A percentile compares a stretch with the other conserved stretches of the same genome.
Conservation (phyloP, 768 basidiomycete genomes). For the Serendipita sp. region DNA sequence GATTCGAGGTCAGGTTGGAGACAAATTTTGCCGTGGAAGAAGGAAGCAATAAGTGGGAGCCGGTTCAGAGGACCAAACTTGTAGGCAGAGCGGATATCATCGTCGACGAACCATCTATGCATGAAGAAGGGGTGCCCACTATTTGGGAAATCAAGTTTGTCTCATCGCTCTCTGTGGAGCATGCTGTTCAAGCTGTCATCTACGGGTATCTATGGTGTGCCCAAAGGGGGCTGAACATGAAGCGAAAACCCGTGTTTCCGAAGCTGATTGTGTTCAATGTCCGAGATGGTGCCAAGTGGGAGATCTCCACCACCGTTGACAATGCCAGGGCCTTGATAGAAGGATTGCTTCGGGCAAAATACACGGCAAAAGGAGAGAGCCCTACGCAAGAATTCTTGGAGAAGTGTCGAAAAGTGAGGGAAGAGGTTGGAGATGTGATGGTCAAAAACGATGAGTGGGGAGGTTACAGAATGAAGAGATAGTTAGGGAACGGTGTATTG, state of each 20-base stretch:
- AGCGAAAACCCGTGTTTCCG: not conserved
- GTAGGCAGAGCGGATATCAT: slow-evolving; percentile 2
- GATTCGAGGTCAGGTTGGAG: not conserved
- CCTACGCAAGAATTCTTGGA: not conserved
- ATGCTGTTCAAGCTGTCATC: slow-evolving; percentile 4
- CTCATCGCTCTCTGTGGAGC: not conserved
- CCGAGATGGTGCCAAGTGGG: slow-evolving; percentile 8
- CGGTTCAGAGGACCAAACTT: not conserved
- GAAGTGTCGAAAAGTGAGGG: not conserved
- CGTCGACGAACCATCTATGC: not conserved
- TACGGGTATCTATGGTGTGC: slow-evolving; percentile 6
- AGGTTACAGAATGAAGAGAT: too few species aligned
- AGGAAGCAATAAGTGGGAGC: not conserved
- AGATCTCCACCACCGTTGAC: not conserved
- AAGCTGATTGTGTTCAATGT: slow-evolving; percentile 7
- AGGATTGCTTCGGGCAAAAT: slow-evolving; percentile 1
- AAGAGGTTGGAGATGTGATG: not conserved
- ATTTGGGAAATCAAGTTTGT: slow-evolving; percentile 10
- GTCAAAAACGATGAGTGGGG: too few species aligned
- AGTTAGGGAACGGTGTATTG: too few species aligned
- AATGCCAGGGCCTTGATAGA: not conserved
- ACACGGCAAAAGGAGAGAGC: slow-evolving; percentile 3
- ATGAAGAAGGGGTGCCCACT: not conserved
- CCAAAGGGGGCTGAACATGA: not conserved
- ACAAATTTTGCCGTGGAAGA: not conserved